A percentile compares a stretch with the other conserved stretches of the same genome.
Evolutionary conservation across 2,329 filamentous ascomycete species (phyloP).

Genomic region (Aspergillus sclerotialis): DNA sequence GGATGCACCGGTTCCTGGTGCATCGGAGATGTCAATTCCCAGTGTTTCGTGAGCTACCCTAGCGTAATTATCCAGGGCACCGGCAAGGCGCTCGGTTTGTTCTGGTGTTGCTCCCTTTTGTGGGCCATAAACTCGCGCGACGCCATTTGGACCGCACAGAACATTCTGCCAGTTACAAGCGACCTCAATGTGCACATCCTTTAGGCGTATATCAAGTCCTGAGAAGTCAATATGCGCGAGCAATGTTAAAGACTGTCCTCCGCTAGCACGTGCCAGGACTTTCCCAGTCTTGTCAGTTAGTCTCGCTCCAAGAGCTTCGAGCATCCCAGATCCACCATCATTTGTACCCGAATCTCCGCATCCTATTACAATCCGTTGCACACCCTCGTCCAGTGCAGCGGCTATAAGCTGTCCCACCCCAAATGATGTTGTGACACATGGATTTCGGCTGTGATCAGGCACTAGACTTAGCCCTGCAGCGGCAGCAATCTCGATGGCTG

Average conservation of each 20-base stretch:
- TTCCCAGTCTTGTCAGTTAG: conserved; percentile 34
- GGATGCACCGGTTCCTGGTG: conserved; percentile 46
- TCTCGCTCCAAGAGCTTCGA: conserved; percentile 45
- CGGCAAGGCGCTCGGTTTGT: conserved; percentile 38
- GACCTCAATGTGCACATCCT: conserved; percentile 39
- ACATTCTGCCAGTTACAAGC: conserved; percentile 48
- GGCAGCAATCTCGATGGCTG: conserved; percentile 48
- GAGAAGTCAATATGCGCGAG: conserved; percentile 37
- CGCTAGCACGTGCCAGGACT: conserved; percentile 32
- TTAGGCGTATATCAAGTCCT: conserved; percentile 32
- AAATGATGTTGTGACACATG: conserved; percentile 44
- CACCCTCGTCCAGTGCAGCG: conserved; percentile 42
- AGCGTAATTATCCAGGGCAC: conserved; percentile 40
- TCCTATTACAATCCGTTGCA: conserved; percentile 42
- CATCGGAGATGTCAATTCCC: conserved; percentile 28
- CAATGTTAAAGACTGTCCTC: conserved; percentile 34
- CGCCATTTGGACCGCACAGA: conserved; percentile 43
- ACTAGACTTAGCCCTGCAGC: conserved; percentile 47
- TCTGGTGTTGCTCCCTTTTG: conserved; percentile 44
- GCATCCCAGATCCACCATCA: conserved; percentile 49
- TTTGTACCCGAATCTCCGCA: conserved; percentile 51
- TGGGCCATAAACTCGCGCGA: conserved; percentile 45
- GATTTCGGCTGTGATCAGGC: conserved; percentile 38
- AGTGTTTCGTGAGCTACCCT: conserved; percentile 27
- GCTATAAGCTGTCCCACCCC: conserved; percentile 46